These are phyloP conservation scores for Solanum acaule DNA, from an alignment of 257 asterid genomes.

Conservation along the genomic window DNA sequence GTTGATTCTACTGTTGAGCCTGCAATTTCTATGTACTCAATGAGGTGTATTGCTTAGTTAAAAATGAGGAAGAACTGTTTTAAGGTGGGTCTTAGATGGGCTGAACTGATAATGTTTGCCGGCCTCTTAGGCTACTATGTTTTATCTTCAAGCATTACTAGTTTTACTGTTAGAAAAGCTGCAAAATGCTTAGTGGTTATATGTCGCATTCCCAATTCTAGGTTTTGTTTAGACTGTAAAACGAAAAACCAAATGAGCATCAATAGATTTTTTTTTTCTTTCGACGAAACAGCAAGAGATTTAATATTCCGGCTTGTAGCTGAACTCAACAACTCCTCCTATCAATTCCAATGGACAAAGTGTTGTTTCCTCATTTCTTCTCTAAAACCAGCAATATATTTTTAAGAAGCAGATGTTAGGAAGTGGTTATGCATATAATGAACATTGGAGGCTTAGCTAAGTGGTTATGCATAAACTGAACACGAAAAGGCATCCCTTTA, in stretches of 20 bases:
- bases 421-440: not conserved
- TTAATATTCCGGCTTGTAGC: not conserved
- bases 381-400: not conserved
- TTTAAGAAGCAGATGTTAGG: not conserved
- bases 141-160: not conserved
- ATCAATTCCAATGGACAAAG: not conserved
- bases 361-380: not conserved
- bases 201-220: not conserved
- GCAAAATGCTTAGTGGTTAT: not conserved
- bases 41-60: constrained; percentile 66
- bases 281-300: not conserved
- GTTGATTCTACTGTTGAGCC: constrained; percentile 21
- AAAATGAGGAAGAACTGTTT: not conserved
- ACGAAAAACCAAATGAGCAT: not conserved
- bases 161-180: not conserved
- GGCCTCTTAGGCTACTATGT: not conserved
- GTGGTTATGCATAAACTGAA: not conserved
- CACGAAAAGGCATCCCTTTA: not conserved
- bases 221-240: not conserved
- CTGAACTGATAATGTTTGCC: not conserved
- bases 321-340: not conserved
- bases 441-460: not conserved
- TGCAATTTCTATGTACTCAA: constrained; percentile 48
- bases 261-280: not conserved
- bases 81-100: constrained; percentile 3